These are phyloP conservation scores for Zygoascus biomembranicola DNA, from an alignment of 805 yeast genomes.

Conservation along the genomic window DNA sequence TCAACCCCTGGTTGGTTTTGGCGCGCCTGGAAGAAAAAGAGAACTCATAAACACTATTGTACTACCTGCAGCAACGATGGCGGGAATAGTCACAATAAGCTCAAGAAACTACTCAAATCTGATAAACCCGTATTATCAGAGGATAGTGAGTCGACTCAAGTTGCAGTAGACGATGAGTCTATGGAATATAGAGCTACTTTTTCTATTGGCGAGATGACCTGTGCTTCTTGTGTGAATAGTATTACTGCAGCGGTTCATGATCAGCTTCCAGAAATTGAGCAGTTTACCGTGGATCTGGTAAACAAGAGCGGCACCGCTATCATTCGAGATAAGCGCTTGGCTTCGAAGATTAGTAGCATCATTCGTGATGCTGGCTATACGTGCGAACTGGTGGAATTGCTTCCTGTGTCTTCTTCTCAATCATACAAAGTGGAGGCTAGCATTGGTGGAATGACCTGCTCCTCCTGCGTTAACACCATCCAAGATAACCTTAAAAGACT, in stretches of 20 bases:
- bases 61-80: conserved; percentile 7
- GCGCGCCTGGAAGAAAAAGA: neutral
- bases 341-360: conserved; percentile 40
- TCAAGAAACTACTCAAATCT: conserved; percentile 15
- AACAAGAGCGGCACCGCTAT: conserved; percentile 47
- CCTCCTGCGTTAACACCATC: conserved; percentile 58
- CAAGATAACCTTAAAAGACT: conserved; percentile 34
- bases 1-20: conserved; percentile 1
- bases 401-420: conserved; percentile 45
- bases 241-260: conserved; percentile 36
- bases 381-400: conserved; percentile 46
- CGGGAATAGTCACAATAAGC: conserved; percentile 2
- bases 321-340: conserved; percentile 40
- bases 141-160: neutral
- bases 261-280: conserved; percentile 25
- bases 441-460: conserved; percentile 70
- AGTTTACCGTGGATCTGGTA: conserved; percentile 43
- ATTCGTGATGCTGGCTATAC: conserved; percentile 42
- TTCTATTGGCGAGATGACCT: conserved; percentile 59
- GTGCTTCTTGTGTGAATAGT: conserved; percentile 50
- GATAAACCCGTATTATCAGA: neutral
- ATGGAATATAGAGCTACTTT: conserved; percentile 41
- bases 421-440: conserved; percentile 46
- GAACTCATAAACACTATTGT: conserved; percentile 12
- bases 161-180: conserved; percentile 3